A percentile compares a stretch with the other conserved stretches of the same genome.
These are phyloP conservation scores for Teratosphaeria destructans DNA, from an alignment of 2,329 filamentous ascomycete species.

Conservation along the genomic window DNA sequence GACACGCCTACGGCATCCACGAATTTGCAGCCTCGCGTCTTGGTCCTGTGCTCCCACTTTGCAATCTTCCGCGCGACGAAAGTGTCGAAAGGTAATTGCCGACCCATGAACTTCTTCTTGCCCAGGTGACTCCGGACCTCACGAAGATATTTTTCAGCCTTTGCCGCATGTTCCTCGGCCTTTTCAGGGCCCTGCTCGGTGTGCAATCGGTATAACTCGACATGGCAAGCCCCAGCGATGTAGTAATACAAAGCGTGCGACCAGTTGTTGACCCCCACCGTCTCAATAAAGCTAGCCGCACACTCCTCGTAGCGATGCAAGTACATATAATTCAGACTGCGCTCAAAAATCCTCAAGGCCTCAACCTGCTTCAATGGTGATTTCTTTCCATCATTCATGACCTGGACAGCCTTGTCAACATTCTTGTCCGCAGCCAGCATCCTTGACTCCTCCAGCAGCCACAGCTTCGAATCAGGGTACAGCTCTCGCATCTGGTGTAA, in stretches of 20 bases:
- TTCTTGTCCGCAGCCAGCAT: conserved; percentile 58
- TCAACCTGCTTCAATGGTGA: conserved; percentile 75
- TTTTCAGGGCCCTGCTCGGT: conserved; percentile 36
- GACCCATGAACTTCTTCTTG: conserved; percentile 81
- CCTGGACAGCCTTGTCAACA: conserved; percentile 55
- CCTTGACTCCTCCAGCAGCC: conserved; percentile 79
- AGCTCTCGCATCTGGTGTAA: conserved; percentile 62
- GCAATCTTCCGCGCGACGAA: conserved; percentile 74
- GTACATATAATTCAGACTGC: conserved; percentile 67
- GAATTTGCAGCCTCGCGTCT: conserved; percentile 55
- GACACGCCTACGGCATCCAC: conserved; percentile 72
- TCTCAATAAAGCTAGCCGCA: conserved; percentile 60
- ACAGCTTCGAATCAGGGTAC: conserved; percentile 75
- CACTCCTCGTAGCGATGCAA: conserved; percentile 66
- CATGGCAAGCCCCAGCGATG: conserved; percentile 65
- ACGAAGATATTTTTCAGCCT: conserved; percentile 58
- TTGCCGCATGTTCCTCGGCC: conserved; percentile 34
- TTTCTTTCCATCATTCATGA: conserved; percentile 31
- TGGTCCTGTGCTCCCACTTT: conserved; percentile 76
- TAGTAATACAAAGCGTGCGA: conserved; percentile 83
- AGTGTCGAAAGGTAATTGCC: conserved; percentile 78
- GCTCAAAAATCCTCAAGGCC: conserved; percentile 76
- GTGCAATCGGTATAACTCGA: conserved; percentile 67
- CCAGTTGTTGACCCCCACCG: conserved; percentile 77
- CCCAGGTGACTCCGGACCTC: conserved; percentile 65